These are phyloP conservation scores for Lasiodiplodia theobromae DNA, from an alignment of 2,329 filamentous ascomycete genomes.

Conservation along the genomic window DNA sequence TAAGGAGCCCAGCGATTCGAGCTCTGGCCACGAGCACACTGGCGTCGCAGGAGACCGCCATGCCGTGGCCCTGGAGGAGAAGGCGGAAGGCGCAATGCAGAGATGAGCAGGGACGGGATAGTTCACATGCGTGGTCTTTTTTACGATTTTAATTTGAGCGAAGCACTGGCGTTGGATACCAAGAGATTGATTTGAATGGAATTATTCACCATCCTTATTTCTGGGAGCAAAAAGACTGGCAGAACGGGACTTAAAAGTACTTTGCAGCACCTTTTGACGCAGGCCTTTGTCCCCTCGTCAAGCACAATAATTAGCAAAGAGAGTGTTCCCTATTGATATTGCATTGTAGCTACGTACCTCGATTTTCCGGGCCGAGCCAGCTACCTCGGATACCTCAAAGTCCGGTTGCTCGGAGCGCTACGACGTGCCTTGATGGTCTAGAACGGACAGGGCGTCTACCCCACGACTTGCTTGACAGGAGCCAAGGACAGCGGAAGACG, in stretches of 20 bases:
- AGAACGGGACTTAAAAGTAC: neutral
- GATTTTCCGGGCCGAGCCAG: too few relatives aligned
- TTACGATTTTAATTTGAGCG: slow-evolving; percentile 32
- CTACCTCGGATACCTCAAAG: too few relatives aligned
- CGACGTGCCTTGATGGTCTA: too few relatives aligned
- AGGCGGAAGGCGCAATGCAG: slow-evolving; percentile 20
- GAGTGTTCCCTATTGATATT: too few relatives aligned
- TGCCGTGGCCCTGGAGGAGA: slow-evolving; percentile 57
- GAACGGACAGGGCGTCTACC: too few relatives aligned
- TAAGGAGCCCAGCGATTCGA: slow-evolving; percentile 56
- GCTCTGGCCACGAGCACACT: slow-evolving; percentile 53
- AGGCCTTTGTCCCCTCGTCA: too few relatives aligned
- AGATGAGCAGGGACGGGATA: neutral
- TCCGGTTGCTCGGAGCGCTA: too few relatives aligned
- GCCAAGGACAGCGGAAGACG: neutral
- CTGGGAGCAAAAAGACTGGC: neutral
- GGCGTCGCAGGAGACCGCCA: slow-evolving; percentile 61
- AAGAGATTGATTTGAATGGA: slow-evolving; percentile 28
- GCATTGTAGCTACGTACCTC: too few relatives aligned
- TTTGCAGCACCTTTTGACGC: neutral
- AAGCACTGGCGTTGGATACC: slow-evolving; percentile 44
- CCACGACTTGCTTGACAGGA: too few relatives aligned
- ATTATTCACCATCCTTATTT: neutral
- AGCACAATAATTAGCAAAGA: too few relatives aligned
- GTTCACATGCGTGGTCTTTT: neutral